Evolutionary conservation across 371 early-diverging fungal genomes (phyloP), one percentile per base, ranked within the genome.

Genomic region (Mortierella sp.): DNA sequence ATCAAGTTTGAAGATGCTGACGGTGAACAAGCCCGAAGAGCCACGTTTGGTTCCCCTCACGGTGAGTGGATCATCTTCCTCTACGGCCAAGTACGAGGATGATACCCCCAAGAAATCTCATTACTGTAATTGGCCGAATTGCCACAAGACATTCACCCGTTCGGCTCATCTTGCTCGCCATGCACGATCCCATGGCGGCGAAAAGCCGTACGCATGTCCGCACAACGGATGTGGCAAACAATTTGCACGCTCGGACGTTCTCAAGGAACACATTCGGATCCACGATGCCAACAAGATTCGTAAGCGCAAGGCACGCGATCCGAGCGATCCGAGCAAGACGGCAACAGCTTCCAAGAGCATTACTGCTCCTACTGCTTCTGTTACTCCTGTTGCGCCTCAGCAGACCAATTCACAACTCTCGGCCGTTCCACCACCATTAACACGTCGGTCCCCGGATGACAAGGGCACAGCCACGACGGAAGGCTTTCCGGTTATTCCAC

Each of bases 91-190:
- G 6, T 6, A 14, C 24, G 49, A 27, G n/a, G 26, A 21, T 6
- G 67, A 58, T 19, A 24, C 63, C 0, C 64, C 60, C 0, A 69
- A 69, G 21, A 76, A 69, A 42, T 28, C 76, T n/a, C 76, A 76
- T 30, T 39, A 61, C 26, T 76, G 76, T 38, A 61, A 65, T 10
- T 76, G 72, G 67, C 69, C 64, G 42, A 61, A 70, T 38, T 76
- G 76, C 42, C 48, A 65, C 70, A 76, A 76, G 53, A 57, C 70
- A 6, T 76, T 76, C 34, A 76, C 76, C 10, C 76, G 76, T 13
- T 76, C 76, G 6, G 76, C 76, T 16, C 76, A 76, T 54, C 63
- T 76, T 3, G 66, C 76, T 3, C 70, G 76, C 26, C 76, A 76
- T 46, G 61, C 65, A 3, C 70, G 76, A 3, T 69, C 76, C 27